Conservation (phyloP, 345 rosid genomes). For the Bruguiera sexangula region DNA sequence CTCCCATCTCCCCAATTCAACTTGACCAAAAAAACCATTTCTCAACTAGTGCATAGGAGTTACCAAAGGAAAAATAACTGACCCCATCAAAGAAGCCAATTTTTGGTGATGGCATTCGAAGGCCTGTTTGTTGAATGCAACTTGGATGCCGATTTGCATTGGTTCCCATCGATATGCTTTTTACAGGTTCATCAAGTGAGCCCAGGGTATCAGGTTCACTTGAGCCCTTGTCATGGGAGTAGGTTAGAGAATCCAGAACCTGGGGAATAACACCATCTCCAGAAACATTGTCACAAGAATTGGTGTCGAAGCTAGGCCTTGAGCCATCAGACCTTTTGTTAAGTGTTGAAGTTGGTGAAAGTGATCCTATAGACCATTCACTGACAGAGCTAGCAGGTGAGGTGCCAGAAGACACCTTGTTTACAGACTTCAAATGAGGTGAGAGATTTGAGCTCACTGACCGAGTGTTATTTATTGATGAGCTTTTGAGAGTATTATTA, state of each 20-base stretch:
- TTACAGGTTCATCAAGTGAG: constrained; percentile 29
- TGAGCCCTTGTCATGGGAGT: constrained; percentile 27
- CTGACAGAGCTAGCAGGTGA: constrained; percentile 70
- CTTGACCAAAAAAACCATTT: neutral
- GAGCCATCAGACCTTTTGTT: constrained; percentile 41
- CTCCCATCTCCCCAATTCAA: neutral
- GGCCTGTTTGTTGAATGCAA: constrained; percentile 70
- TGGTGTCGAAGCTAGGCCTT: constrained; percentile 40
- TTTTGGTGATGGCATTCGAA: constrained; percentile 91
- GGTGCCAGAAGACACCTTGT: constrained; percentile 45
- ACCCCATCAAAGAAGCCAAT: constrained; percentile 98
- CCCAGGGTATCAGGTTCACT: constrained; percentile 32
- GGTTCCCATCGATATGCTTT: constrained; percentile 34
- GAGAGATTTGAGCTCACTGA: constrained; percentile 36
- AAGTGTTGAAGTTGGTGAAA: constrained; percentile 52
- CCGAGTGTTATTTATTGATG: constrained; percentile 37
- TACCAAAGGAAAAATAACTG: constrained; percentile 31
- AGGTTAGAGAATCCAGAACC: constrained; percentile 29
- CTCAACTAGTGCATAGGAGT: constrained; percentile 7
- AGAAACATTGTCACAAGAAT: constrained; percentile 28
- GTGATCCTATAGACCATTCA: constrained; percentile 70
- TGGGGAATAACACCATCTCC: constrained; percentile 23
- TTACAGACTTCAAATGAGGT: constrained; percentile 40
- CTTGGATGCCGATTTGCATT: constrained; percentile 32
- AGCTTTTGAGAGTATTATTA: constrained; percentile 24